These are phyloP conservation scores for Leishmania guyanensis DNA, from an alignment of 208 protist species.

Conservation along the genomic window DNA sequence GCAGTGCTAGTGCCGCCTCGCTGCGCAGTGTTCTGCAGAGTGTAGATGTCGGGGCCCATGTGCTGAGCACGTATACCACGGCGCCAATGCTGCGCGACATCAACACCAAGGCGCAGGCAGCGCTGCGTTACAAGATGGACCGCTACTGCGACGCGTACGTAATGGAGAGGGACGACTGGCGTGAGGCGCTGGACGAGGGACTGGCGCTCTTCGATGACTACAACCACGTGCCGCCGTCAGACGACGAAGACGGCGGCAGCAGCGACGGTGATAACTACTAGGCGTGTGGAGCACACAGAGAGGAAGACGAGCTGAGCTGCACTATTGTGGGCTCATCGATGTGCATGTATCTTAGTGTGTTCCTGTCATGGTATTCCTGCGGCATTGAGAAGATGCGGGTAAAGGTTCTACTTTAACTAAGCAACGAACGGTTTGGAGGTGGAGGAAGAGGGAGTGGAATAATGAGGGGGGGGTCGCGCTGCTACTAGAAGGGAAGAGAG, in stretches of 20 bases:
- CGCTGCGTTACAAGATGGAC: conserved; percentile 45
- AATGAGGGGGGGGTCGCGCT: no score
- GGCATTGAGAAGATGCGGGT: neutral
- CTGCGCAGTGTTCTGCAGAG: conserved; percentile 16
- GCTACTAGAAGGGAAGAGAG: no score
- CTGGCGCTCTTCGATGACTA: conserved; percentile 75
- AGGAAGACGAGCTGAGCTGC: neutral
- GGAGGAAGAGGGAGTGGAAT: neutral
- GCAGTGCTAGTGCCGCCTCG: neutral
- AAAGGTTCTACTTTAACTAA: neutral
- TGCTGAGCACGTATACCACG: conserved; percentile 68
- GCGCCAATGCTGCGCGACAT: conserved; percentile 58
- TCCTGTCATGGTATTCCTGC: neutral
- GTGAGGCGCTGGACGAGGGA: conserved; percentile 67
- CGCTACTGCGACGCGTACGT: conserved; percentile 50
- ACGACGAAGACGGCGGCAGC: conserved; percentile 31
- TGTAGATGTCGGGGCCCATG: conserved; percentile 69
- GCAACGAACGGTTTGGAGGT: neutral
- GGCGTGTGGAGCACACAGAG: neutral
- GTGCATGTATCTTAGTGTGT: neutral
- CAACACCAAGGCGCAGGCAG: conserved; percentile 33
- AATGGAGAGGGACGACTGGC: conserved; percentile 82
- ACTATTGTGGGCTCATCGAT: neutral
- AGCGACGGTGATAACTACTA: conserved; percentile 27
- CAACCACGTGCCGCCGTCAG: conserved; percentile 48